phyloP scores from a whole-genome alignment of 2,329 filamentous ascomycete species.

The Colletotrichum aenigma region DNA sequence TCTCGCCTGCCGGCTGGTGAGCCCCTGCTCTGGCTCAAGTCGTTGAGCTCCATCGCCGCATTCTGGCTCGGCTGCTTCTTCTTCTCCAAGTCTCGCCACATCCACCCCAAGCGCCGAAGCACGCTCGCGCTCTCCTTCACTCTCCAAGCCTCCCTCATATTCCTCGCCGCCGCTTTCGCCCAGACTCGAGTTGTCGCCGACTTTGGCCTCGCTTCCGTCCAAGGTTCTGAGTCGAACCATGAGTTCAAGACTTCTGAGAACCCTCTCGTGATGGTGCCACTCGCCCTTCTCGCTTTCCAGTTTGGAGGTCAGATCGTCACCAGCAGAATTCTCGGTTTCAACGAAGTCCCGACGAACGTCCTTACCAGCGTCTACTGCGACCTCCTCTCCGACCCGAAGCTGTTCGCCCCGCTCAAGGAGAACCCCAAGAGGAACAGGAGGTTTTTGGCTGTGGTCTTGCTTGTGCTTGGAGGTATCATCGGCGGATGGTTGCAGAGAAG shows the following conservation, averaged over 20 bases:
- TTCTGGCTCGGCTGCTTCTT: constrained; percentile 59
- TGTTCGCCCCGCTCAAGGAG: constrained; percentile 40
- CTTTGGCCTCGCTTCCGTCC: constrained; percentile 31
- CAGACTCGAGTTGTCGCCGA: constrained; percentile 50
- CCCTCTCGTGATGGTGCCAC: constrained; percentile 47
- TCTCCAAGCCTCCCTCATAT: constrained; percentile 54
- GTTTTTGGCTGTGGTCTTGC: constrained; percentile 45
- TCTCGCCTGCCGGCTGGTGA: constrained; percentile 53
- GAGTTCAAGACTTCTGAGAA: constrained; percentile 28
- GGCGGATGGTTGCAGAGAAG: constrained; percentile 54
- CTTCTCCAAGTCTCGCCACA: constrained; percentile 40
- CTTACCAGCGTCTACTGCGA: constrained; percentile 60
- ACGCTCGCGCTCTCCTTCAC: constrained; percentile 54
- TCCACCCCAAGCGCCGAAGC: constrained; percentile 41
- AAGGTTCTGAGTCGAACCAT: constrained; percentile 17
- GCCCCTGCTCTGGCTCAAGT: constrained; percentile 57
- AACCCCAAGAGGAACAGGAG: constrained; percentile 57
- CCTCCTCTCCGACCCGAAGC: constrained; percentile 52
- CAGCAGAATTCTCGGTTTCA: constrained; percentile 52
- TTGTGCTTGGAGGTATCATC: constrained; percentile 50
- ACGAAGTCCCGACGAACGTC: constrained; percentile 59
- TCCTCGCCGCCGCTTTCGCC: constrained; percentile 56
- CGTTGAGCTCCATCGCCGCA: constrained; percentile 54
- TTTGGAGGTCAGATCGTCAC: constrained; percentile 57
- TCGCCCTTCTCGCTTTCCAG: constrained; percentile 57